Evolutionary conservation across 257 asterid genomes (phyloP), one percentile per base, ranked within the genome.

Genomic region (Voacanga thouarsii): DNA sequence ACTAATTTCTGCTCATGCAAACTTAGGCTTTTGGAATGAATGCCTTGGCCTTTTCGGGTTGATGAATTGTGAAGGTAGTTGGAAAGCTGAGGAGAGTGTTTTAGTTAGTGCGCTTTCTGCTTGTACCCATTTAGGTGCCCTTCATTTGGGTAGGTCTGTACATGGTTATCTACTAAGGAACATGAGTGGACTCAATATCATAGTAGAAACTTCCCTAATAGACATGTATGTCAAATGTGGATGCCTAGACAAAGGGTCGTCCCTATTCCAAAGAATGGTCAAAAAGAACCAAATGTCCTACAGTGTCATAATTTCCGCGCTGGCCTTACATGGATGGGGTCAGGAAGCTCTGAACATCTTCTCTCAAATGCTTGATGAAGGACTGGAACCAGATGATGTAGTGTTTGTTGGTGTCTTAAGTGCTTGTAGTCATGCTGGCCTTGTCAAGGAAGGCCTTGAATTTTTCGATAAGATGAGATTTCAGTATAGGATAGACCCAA

Each of bases 191-290:
- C 77, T 89, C 67, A 92, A 94, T 84, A 87, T 86, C 75, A 90
- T 91, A 77, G 86, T 92, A 43, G 84, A 82, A 74, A 91, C 98
- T 49, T 82, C 94, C 33, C 77, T 92, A 30, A 76, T 86, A 55
- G 96, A 94, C 53, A 87, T 92, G 96, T 91, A 92, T 81, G 80
- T 86, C 16, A 89, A 82, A 81, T 89, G 96, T 80, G 98, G 97
- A n/a, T 80, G 85, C 37, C 50, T 89, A 21, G 92, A 88, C 47
- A 89, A 84, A 81, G 97, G 88, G 71, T 72, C 89, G 89, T 37
- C n/a, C 63, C 76, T 91, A 3, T 94, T 94, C 51, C 76, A 49
- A 23, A 82, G 81, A 72, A 89, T 85, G 91, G 80, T 68, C 0
- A 57, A 43, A 77, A 91, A 77, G 71, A 94, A 94, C 39, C 82